Evolutionary conservation across 352 stramenopile species (phyloP), one percentile per base, ranked within the genome.

Genomic region (Phytophthora palmivora): DNA sequence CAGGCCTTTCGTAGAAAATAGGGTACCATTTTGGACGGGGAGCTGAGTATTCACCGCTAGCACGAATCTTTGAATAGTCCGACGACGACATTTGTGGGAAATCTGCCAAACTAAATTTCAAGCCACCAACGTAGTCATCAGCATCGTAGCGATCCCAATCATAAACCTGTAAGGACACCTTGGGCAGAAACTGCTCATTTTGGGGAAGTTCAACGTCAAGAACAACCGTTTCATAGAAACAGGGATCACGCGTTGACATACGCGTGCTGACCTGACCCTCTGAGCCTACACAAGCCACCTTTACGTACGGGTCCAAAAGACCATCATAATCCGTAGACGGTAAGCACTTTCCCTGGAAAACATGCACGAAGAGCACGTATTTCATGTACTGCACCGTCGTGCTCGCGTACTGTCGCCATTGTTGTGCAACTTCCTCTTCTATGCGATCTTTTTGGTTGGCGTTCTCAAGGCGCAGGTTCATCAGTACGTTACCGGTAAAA

Each of bases 141-240:
- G 82, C 47, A 52, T 88, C 79, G 58, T 78, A 94, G 16, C 77
- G 75, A 60, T 94, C 85, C 75, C 74, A 89, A 60, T 94, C 85
- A 48, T 83, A 92, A 2, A 94, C 79, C 44, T 92, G 85, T 6
- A 92, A 58, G 6, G 78, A 89, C 1, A 94, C 77, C 48, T 89
- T 89, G 3, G 85, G 85, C 19, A 91, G 45, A 53, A 89, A 89
- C 11, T 65, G 65, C 2, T 74, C 64, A 34, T 86, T 77, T 38
- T 92, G 71, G 37, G 88, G 88, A 10, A 97, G 58, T n/a, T 91
- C 70, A 2, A 93, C 73, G 34, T 94, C 72, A 10, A 97, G 63
- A 6, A 75, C 63, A 10, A 95, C 67, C 1, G 87, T 96, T 58
- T 96, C 84, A 56, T 97, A 97, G 45, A 79, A 97, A 36, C 78